Conservation (phyloP, 169 alveolate species). For the Toxoplasma gondii region DNA sequence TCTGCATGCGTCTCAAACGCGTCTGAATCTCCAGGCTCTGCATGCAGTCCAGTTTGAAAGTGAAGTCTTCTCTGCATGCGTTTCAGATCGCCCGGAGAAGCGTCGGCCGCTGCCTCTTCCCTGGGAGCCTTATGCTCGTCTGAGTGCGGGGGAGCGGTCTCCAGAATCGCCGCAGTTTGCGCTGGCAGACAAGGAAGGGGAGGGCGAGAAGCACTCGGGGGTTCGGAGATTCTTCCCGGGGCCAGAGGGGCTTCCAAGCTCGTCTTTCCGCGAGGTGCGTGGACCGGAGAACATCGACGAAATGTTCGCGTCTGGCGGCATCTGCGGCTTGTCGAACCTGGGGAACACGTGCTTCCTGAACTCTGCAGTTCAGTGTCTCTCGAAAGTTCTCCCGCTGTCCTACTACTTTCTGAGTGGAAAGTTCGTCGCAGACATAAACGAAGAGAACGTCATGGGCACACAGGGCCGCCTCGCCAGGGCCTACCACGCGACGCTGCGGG, state of each 20-base stretch:
- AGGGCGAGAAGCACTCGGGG: not conserved
- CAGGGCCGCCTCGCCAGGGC: slow-evolving; percentile 52
- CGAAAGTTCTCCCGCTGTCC: slow-evolving; percentile 67
- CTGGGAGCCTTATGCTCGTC: not conserved
- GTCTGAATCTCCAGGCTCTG: no score
- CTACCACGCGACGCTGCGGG: slow-evolving; percentile 38
- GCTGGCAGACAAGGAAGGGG: not conserved
- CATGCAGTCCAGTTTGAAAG: no score
- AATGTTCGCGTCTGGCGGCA: slow-evolving; percentile 52
- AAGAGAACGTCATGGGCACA: slow-evolving; percentile 54
- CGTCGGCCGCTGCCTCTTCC: not conserved
- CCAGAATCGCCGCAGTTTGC: slow-evolving; percentile 9
- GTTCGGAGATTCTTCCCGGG: not conserved
- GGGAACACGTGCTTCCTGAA: slow-evolving; percentile 86
- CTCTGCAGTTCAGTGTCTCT: slow-evolving; percentile 83
- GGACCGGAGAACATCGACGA: not conserved
- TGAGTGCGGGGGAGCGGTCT: slow-evolving; percentile 4
- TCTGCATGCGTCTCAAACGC: no score
- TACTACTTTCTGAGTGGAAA: slow-evolving; percentile 44
- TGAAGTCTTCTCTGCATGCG: no score
- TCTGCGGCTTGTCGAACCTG: slow-evolving; percentile 76
- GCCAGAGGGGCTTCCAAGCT: not conserved
- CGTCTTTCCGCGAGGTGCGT: not conserved
- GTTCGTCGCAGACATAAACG: slow-evolving; percentile 30
- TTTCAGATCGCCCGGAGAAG: not conserved